Percentiles rank a stretch among this genome's conserved stretches.
These are phyloP conservation scores for Turritis glabra DNA, from an alignment of 345 rosid genomes.

Conservation along the genomic window DNA sequence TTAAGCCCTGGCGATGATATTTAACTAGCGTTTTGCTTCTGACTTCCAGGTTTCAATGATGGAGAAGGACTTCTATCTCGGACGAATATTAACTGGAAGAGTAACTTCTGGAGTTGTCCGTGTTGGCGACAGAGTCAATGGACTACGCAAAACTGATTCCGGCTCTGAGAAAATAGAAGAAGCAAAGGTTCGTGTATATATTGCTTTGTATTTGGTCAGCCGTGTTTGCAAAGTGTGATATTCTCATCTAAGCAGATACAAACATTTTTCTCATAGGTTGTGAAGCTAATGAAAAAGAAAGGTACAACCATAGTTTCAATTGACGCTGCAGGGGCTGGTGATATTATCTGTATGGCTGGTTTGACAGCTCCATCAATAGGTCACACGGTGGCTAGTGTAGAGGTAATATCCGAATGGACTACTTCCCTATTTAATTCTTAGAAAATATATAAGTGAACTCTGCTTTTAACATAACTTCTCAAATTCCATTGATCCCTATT, in stretches of 20 bases:
- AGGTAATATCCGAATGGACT: conserved; percentile 49
- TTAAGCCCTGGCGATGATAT: conserved; percentile 10
- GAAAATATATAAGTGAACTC: background rate
- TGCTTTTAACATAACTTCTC: conserved; percentile 1
- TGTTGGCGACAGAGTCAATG: conserved; percentile 84
- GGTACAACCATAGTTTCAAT: conserved; percentile 79
- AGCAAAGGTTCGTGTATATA: conserved; percentile 69
- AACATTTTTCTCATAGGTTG: conserved; percentile 55
- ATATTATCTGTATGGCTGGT: conserved; percentile 93
- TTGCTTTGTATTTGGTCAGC: conserved; percentile 20
- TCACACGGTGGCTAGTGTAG: conserved; percentile 81
- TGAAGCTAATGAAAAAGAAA: conserved; percentile 96
- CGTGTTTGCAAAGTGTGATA: conserved; percentile 9
- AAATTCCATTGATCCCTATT: conserved; percentile 11
- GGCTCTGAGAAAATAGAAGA: conserved; percentile 87
- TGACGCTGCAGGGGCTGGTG: conserved; percentile 96
- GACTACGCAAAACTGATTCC: conserved; percentile 63
- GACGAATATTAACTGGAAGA: conserved; percentile 93
- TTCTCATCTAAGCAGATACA: conserved; percentile 22
- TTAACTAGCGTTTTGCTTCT: conserved; percentile 27
- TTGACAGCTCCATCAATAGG: conserved; percentile 84
- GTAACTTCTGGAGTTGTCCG: conserved; percentile 70
- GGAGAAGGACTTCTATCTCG: conserved; percentile 91
- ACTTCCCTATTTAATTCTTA: background rate
- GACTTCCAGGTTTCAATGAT: conserved; percentile 89